Percentiles rank a stretch among this genome's conserved stretches.
Conservation (phyloP, 257 asterid species). For the Nemophila menziesii region DNA sequence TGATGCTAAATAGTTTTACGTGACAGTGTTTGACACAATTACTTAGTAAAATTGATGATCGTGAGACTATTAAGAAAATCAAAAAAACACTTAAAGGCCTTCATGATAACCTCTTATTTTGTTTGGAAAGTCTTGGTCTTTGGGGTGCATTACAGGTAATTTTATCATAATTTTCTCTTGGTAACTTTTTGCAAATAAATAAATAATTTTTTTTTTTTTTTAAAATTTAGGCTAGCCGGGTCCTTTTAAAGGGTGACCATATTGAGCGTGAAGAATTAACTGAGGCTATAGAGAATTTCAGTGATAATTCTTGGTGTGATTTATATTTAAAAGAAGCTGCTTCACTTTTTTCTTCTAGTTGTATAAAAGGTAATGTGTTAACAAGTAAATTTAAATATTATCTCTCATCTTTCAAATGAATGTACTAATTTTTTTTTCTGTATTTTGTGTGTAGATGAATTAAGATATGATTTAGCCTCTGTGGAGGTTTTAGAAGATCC, state of each 20-base stretch:
- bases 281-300: constrained; percentile 37
- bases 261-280: constrained; percentile 31
- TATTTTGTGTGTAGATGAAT: constrained; percentile 42
- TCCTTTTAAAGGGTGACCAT: constrained; percentile 47
- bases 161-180: neutral
- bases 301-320: constrained; percentile 41
- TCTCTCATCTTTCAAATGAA: neutral
- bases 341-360: constrained; percentile 42
- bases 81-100: constrained; percentile 52
- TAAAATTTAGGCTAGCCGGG: constrained; percentile 75
- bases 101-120: constrained; percentile 59
- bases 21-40: constrained; percentile 47
- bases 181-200: neutral
- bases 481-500: constrained; percentile 65
- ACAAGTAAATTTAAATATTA: neutral
- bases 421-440: constrained; percentile 8
- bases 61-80: constrained; percentile 30
- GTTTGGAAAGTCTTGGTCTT: constrained; percentile 74
- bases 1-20: constrained; percentile 16
- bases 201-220: no score
- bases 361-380: constrained; percentile 43
- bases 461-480: constrained; percentile 45
- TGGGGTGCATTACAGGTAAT: constrained; percentile 90
- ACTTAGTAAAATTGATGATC: constrained; percentile 38
- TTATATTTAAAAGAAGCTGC: constrained; percentile 49